These are phyloP conservation scores for Epichloe uncinata DNA, from an alignment of 2,329 filamentous ascomycete genomes.

Conservation along the genomic window DNA sequence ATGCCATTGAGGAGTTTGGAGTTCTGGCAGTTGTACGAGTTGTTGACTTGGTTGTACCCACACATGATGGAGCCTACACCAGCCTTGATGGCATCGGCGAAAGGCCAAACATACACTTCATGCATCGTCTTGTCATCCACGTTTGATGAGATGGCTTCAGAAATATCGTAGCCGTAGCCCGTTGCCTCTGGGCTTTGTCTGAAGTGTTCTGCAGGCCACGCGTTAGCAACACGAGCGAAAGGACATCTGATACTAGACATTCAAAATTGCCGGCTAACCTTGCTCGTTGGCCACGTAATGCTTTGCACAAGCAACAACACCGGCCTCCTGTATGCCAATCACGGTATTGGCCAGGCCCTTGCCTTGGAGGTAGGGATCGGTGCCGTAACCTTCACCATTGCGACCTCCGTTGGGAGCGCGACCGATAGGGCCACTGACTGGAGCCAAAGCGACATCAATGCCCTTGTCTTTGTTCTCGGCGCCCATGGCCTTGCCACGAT, in stretches of 20 bases:
- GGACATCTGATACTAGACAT: not conserved
- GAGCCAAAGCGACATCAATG: conserved; percentile 54
- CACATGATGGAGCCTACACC: conserved; percentile 53
- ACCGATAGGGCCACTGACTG: conserved; percentile 32
- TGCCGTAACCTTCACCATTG: conserved; percentile 55
- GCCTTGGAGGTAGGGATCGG: conserved; percentile 65
- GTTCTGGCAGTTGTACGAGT: conserved; percentile 70
- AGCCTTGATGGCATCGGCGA: conserved; percentile 56
- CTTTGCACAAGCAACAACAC: conserved; percentile 74
- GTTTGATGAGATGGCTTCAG: conserved; percentile 46
- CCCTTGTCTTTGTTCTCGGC: conserved; percentile 62
- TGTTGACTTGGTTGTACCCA: conserved; percentile 68
- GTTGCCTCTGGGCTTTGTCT: conserved; percentile 46
- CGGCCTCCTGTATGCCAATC: conserved; percentile 67
- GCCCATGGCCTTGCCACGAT: conserved; percentile 34
- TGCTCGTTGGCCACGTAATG: conserved; percentile 65
- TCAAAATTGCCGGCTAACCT: conserved; percentile 14
- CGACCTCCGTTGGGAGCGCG: conserved; percentile 32
- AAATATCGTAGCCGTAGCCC: conserved; percentile 43
- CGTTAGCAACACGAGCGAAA: not conserved
- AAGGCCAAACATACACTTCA: conserved; percentile 68
- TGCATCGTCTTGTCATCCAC: conserved; percentile 63
- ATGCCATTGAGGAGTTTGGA: conserved; percentile 61
- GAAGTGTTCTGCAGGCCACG: conserved; percentile 46
- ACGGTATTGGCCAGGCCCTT: conserved; percentile 59